These are phyloP conservation scores for Exophiala viscosa DNA, from an alignment of 2,329 filamentous ascomycete genomes.

Conservation along the genomic window DNA sequence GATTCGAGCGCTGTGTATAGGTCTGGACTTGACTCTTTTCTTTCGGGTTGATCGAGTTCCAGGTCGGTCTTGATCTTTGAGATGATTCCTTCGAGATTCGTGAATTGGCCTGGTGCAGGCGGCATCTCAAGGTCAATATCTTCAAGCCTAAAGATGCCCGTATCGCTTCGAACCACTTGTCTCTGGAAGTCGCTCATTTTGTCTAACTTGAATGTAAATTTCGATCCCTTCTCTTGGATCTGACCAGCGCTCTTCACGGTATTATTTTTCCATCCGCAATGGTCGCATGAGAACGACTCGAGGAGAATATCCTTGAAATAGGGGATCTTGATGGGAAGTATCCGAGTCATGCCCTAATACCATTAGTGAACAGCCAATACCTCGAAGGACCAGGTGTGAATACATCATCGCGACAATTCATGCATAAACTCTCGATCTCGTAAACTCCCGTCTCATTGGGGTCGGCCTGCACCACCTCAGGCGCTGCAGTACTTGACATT, in stretches of 20 bases:
- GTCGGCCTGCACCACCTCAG: conserved; percentile 21
- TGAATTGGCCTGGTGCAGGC: conserved; percentile 82
- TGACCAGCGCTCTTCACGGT: conserved; percentile 90
- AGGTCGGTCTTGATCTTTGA: conserved; percentile 75
- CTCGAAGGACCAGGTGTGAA: not conserved
- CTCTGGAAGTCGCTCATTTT: conserved; percentile 70
- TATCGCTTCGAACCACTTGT: conserved; percentile 89
- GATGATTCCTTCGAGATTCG: conserved; percentile 87
- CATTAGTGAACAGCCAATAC: conserved; percentile 19
- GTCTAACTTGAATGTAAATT: conserved; percentile 78
- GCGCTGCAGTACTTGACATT: conserved; percentile 13
- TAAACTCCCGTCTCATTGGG: conserved; percentile 37
- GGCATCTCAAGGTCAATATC: conserved; percentile 93
- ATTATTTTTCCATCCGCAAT: conserved; percentile 86
- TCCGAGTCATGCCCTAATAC: conserved; percentile 70
- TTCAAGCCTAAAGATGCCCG: conserved; percentile 78
- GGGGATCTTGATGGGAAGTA: conserved; percentile 87
- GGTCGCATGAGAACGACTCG: conserved; percentile 91
- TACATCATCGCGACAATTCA: conserved; percentile 80
- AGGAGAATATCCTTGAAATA: conserved; percentile 97
- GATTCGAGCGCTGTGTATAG: conserved; percentile 72
- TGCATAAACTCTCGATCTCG: conserved; percentile 68
- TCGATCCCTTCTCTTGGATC: conserved; percentile 82
- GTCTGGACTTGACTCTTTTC: conserved; percentile 74
- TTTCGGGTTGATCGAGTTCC: conserved; percentile 72